phyloP scores from a whole-genome alignment of 2,329 filamentous ascomycete genomes.

The Colletotrichum tamarilloi region DNA sequence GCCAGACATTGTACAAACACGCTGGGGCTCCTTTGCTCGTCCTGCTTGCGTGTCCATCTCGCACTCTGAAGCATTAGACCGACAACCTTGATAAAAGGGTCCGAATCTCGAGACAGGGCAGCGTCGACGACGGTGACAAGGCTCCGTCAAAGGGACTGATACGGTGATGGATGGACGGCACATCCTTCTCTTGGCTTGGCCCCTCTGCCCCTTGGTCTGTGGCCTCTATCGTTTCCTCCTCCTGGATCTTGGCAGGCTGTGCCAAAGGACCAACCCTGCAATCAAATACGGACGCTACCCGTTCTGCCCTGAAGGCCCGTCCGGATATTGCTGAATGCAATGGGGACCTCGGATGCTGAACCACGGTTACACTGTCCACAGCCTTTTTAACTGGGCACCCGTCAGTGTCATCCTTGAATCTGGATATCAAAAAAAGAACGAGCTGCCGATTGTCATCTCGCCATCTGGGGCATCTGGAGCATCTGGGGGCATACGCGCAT shows the following conservation, averaged over 20 bases:
- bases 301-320: constrained; percentile 6
- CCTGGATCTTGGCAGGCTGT: constrained; percentile 27
- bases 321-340: neutral
- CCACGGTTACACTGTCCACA: constrained; percentile 2
- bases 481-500: constrained; percentile 18
- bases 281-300: constrained; percentile 14
- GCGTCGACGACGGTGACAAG: neutral
- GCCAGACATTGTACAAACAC: neutral
- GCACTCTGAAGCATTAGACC: neutral
- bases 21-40: neutral
- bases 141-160: neutral
- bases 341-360: constrained; percentile 11
- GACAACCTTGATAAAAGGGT: neutral
- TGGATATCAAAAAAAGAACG: neutral
- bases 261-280: constrained; percentile 26
- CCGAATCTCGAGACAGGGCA: neutral
- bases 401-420: constrained; percentile 14
- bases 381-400: neutral
- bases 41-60: neutral
- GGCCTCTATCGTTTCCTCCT: constrained; percentile 12
- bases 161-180: constrained; percentile 7
- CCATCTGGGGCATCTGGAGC: constrained; percentile 6
- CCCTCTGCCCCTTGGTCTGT: constrained; percentile 23
- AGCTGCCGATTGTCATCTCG: constrained; percentile 31
- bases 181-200: constrained; percentile 22